Evolutionary conservation across 768 basidiomycete species (phyloP).

Genomic region (Boletus bicolor): DNA sequence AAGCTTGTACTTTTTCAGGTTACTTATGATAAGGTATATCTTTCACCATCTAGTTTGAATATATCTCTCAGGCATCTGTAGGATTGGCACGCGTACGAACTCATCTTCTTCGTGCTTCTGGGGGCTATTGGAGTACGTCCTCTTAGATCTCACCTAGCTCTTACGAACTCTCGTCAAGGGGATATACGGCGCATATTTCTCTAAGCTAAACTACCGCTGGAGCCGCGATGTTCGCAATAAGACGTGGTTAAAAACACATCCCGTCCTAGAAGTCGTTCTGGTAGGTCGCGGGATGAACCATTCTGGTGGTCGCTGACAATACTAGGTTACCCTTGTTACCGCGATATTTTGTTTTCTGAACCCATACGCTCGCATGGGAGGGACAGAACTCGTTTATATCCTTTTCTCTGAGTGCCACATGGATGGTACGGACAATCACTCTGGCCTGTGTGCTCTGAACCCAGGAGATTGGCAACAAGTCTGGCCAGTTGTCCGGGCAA

Average conservation of each 20-base stretch:
- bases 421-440: slow-evolving; percentile 51
- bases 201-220: slow-evolving; percentile 89
- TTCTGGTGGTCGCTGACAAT: slow-evolving; percentile 9
- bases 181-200: slow-evolving; percentile 91
- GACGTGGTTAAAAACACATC: slow-evolving; percentile 78
- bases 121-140: slow-evolving; percentile 81
- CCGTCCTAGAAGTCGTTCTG: slow-evolving; percentile 77
- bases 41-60: neutral
- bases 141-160: neutral
- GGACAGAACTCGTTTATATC: slow-evolving; percentile 91
- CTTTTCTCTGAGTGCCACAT: slow-evolving; percentile 83
- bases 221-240: slow-evolving; percentile 75
- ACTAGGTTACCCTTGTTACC: slow-evolving; percentile 75
- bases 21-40: slow-evolving; percentile 72
- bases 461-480: slow-evolving; percentile 53
- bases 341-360: slow-evolving; percentile 80
- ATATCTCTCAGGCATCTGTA: slow-evolving; percentile 29
- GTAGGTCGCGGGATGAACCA: slow-evolving; percentile 41
- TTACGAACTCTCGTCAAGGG: slow-evolving; percentile 49
- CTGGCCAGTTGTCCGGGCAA: slow-evolving; percentile 58
- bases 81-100: slow-evolving; percentile 93
- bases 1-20: slow-evolving; percentile 93
- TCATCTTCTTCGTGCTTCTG: slow-evolving; percentile 78
- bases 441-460: slow-evolving; percentile 68
- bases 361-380: slow-evolving; percentile 89